These are phyloP conservation scores for Benincasa hispida DNA, from an alignment of 306 rosid genomes.

Conservation along the genomic window DNA sequence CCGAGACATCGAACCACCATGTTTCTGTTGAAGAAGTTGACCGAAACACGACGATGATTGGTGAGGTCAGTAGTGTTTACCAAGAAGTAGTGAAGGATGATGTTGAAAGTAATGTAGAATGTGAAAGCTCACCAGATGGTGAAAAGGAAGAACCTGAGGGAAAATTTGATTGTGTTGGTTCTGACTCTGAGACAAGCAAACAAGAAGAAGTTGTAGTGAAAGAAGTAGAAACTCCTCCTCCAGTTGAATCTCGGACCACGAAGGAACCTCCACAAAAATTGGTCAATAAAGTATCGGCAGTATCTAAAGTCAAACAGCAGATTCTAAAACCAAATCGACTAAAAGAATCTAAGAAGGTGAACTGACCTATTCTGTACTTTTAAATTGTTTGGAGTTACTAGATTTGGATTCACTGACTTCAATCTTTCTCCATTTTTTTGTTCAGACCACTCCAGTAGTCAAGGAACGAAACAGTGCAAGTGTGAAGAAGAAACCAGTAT, in stretches of 20 bases:
- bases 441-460: slow-evolving; percentile 34
- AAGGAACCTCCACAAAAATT: slow-evolving; percentile 29
- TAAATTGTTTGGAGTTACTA: background rate
- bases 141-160: slow-evolving; percentile 28
- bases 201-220: slow-evolving; percentile 24
- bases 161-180: slow-evolving; percentile 18
- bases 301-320: slow-evolving; percentile 33
- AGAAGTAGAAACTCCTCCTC: slow-evolving; percentile 21
- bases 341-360: slow-evolving; percentile 50
- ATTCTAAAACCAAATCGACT: slow-evolving; percentile 23
- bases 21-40: slow-evolving; percentile 13
- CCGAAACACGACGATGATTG: slow-evolving; percentile 16
- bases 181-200: slow-evolving; percentile 18
- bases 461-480: slow-evolving; percentile 38
- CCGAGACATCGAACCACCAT: slow-evolving; percentile 17
- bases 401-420: background rate
- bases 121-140: slow-evolving; percentile 17
- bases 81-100: slow-evolving; percentile 28
- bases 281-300: slow-evolving; percentile 25
- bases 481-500: slow-evolving; percentile 44
- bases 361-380: background rate
- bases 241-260: slow-evolving; percentile 23
- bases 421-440: slow-evolving; percentile 12
- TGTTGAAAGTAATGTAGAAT: slow-evolving; percentile 21
- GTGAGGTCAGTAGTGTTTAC: slow-evolving; percentile 13